A percentile compares a stretch with the other conserved stretches of the same genome.
phyloP scores from a whole-genome alignment of 345 rosid species.

The Citrus cavaleriei region DNA sequence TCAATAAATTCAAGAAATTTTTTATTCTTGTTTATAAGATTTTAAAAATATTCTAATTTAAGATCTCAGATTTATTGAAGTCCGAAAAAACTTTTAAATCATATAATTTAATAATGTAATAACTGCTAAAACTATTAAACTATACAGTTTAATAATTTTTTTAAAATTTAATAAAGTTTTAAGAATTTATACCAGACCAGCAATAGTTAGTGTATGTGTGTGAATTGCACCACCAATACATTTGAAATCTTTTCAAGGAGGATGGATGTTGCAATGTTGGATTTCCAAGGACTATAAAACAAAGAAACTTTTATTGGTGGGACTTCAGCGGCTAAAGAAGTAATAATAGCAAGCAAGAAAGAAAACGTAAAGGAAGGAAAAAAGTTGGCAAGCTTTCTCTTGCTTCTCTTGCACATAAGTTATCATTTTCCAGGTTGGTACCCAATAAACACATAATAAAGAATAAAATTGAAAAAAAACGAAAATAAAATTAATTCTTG shows the following conservation, averaged over 20 bases:
- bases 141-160: too few species aligned
- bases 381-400: constrained; percentile 47
- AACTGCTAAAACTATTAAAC: too few species aligned
- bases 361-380: constrained; percentile 22
- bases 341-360: constrained; percentile 40
- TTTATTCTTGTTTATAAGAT: neutral
- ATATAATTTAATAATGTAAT: too few species aligned
- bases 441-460: neutral
- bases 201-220: too few species aligned
- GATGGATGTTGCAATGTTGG: neutral
- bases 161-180: too few species aligned
- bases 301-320: constrained; percentile 27
- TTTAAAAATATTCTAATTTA: too few species aligned
- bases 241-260: neutral
- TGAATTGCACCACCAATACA: too few species aligned
- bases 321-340: constrained; percentile 28
- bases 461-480: neutral
- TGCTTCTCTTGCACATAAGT: constrained; percentile 24
- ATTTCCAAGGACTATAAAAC: constrained; percentile 23
- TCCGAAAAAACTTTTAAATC: fast-evolving
- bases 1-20: neutral
- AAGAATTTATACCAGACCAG: too few species aligned
- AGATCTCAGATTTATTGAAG: fast-evolving
- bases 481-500: neutral
- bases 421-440: constrained; percentile 32